These are phyloP conservation scores for Eimeria praecox DNA, from an alignment of 169 alveolate genomes.

Conservation along the genomic window DNA sequence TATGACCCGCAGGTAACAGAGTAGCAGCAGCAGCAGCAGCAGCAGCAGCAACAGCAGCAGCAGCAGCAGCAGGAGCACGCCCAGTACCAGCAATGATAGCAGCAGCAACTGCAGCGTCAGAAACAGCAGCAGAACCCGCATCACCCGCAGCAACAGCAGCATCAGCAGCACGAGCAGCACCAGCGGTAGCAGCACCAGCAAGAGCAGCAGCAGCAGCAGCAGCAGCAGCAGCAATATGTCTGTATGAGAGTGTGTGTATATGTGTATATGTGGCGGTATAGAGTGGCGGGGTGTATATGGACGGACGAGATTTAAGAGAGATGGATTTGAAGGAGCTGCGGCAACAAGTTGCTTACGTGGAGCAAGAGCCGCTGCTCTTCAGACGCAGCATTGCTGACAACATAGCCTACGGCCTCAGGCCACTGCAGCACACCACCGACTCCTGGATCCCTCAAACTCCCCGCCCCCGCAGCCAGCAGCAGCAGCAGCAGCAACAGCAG, in stretches of 20 bases:
- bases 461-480: background rate
- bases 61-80: background rate
- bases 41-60: constrained; percentile 43
- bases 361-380: constrained; percentile 83
- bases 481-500: constrained; percentile 33
- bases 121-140: background rate
- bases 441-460: background rate
- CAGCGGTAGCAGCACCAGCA: background rate
- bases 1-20: constrained; percentile 85
- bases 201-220: constrained; percentile 33
- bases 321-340: constrained; percentile 86
- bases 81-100: background rate
- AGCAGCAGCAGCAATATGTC: background rate
- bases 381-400: constrained; percentile 88
- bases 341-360: constrained; percentile 89
- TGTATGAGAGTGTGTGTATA: background rate
- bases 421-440: constrained; percentile 14
- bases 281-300: constrained; percentile 86
- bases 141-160: too few species aligned
- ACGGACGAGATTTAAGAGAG: constrained; percentile 43
- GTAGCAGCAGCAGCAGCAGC: background rate
- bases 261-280: background rate
- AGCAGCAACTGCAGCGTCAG: background rate
- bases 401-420: constrained; percentile 89
- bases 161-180: background rate